Percentiles rank a stretch among this genome's conserved stretches.
phyloP scores from a whole-genome alignment of 192 early-diverging fungal species.

The Backusella macrospora region DNA sequence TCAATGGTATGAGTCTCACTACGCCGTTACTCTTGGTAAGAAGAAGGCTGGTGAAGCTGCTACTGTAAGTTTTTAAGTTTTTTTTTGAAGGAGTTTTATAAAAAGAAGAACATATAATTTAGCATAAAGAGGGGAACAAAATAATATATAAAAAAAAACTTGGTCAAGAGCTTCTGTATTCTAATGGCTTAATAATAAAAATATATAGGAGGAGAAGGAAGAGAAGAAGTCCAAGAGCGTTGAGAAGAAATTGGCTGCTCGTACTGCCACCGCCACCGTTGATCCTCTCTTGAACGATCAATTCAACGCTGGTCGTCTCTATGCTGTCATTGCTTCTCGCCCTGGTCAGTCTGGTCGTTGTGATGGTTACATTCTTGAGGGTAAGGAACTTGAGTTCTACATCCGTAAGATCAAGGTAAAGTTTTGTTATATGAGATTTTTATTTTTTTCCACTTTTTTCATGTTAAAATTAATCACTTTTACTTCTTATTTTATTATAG shows the following conservation, averaged over 20 bases:
- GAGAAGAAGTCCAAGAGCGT: conserved; percentile 93
- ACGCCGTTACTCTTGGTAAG: conserved; percentile 86
- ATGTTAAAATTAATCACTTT: neutral
- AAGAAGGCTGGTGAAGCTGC: conserved; percentile 69
- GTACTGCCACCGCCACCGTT: conserved; percentile 83
- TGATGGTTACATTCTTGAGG: conserved; percentile 99
- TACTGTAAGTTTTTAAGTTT: conserved; percentile 19
- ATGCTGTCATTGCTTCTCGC: conserved; percentile 91
- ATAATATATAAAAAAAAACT: too few species aligned
- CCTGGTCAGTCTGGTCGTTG: conserved; percentile 97
- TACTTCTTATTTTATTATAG: conserved; percentile 21
- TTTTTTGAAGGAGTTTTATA: too few species aligned
- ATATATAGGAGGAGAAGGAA: conserved; percentile 55
- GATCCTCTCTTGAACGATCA: conserved; percentile 90
- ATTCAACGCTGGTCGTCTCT: conserved; percentile 93
- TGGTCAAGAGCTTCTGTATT: too few species aligned
- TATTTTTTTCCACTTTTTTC: conserved; percentile 2
- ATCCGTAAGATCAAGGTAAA: conserved; percentile 74
- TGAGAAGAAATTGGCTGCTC: conserved; percentile 82
- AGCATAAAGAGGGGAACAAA: too few species aligned
- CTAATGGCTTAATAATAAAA: neutral
- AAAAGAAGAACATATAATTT: too few species aligned
- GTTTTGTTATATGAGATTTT: neutral
- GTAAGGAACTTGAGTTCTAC: conserved; percentile 99
- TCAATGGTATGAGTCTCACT: conserved; percentile 99